Evolutionary conservation across 2,329 filamentous ascomycete genomes (phyloP), one percentile per base, ranked within the genome.

Genomic region (Diaporthe sp.): DNA sequence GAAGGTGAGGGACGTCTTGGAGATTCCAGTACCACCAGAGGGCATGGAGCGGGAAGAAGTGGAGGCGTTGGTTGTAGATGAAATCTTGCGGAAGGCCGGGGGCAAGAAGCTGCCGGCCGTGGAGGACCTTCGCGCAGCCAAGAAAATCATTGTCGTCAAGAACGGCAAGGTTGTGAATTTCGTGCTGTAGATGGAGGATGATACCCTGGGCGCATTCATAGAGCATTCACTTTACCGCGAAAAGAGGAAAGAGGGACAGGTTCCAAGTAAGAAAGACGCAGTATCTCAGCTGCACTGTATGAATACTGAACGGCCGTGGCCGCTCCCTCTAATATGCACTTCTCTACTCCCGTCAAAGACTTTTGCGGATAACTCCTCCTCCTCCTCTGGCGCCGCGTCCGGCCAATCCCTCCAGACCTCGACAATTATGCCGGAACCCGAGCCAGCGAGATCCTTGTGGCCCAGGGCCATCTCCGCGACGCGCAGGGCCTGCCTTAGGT

Each of bases 361-460:
- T 0, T 42, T 22, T 17, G 84, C 76, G 1, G 71, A 72, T 13
- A 67, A 51, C 0, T 75, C 78, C 71, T 85, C 81, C 31, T 78
- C 81, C 6, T 82, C 81, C 0, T 77, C 77, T 0, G 84, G 79
- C 17, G 78, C 77, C 58, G 84, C 74, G 79, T 89, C 88, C 0
- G 91, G 92, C 83, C 88, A 90, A 81, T 96, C 94, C 73, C 93
- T 85, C 94, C 94, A 96, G 7, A 96, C 87, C 82, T 95, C 92
- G 2, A 92, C 82, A 3, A 82, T 80, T 17, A 73, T 34, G 3
- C 84, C 82, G 62, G 42, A 79, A 76, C 87, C 31, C 76, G 25
- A 39, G 7, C 25, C 39, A 22, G 61, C 0, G 79, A 78, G 17
- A 72, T 76, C 15, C 75, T 71, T n/a, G 74, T 84, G 79, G 9